These are phyloP conservation scores for Talaromyces sp. DNA, from an alignment of 2,329 filamentous ascomycete genomes.

Conservation along the genomic window DNA sequence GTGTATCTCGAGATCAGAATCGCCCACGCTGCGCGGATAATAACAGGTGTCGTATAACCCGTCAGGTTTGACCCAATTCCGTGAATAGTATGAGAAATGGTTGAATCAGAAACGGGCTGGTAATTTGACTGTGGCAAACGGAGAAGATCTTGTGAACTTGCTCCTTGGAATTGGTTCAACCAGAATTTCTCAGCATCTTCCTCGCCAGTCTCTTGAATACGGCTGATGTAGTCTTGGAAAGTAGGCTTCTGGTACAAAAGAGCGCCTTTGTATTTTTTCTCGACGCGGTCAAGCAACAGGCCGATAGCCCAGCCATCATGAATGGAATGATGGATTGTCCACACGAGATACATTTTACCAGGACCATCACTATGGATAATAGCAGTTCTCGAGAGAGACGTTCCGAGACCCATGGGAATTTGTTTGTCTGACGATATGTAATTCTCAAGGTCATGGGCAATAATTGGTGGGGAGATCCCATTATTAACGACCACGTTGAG, in stretches of 20 bases:
- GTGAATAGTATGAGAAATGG: neutral
- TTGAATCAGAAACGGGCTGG: neutral
- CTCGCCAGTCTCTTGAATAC: neutral
- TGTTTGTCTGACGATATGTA: neutral
- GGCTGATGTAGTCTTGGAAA: neutral
- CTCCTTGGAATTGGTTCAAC: neutral
- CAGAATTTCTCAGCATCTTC: neutral
- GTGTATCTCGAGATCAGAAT: neutral
- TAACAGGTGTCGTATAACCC: neutral
- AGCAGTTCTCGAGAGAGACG: constrained; percentile 29
- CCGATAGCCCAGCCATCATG: constrained; percentile 85
- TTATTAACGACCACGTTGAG: neutral
- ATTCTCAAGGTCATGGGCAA: neutral
- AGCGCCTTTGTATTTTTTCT: constrained; percentile 52
- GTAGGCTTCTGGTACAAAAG: neutral
- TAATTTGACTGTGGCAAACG: constrained; percentile 1
- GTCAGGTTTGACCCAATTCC: neutral
- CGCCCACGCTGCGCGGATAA: constrained; percentile 6
- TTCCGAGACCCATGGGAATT: constrained; percentile 26
- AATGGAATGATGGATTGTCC: constrained; percentile 58
- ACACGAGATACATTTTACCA: constrained; percentile 23
- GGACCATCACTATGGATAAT: constrained; percentile 19
- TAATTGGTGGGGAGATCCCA: neutral
- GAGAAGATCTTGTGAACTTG: neutral
- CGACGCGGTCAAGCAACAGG: constrained; percentile 66